phyloP scores from a whole-genome alignment of 2,329 filamentous ascomycete genomes.

The Knoxdaviesia proteae region DNA sequence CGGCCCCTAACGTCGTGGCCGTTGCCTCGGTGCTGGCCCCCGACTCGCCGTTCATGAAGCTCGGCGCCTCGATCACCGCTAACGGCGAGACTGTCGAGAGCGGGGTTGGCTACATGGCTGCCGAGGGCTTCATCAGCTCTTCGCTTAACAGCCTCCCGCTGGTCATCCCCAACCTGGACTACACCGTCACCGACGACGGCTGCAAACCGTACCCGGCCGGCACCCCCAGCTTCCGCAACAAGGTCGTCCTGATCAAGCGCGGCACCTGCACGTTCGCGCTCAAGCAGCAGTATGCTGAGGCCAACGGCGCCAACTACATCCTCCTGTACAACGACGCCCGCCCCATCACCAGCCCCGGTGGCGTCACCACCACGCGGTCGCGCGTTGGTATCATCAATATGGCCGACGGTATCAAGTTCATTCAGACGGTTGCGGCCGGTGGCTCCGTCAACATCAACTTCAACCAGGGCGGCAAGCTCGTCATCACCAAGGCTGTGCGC shows the following conservation, averaged over 20 bases:
- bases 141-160: not conserved
- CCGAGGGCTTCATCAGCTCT: not conserved
- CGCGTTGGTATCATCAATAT: slow-evolving; percentile 15
- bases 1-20: slow-evolving; percentile 18
- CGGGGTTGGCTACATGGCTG: not conserved
- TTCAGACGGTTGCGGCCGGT: slow-evolving; percentile 9
- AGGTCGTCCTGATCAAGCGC: slow-evolving; percentile 11
- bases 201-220: slow-evolving; percentile 9
- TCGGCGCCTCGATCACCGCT: not conserved
- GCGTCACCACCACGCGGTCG: slow-evolving; percentile 9
- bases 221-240: slow-evolving; percentile 6
- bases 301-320: slow-evolving; percentile 10
- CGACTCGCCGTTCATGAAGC: not conserved
- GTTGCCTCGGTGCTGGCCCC: slow-evolving; percentile 18
- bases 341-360: slow-evolving; percentile 5
- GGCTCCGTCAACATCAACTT: slow-evolving; percentile 19
- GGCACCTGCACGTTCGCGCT: slow-evolving; percentile 11
- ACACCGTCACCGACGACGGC: slow-evolving; percentile 8
- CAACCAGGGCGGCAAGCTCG: slow-evolving; percentile 9
- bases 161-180: slow-evolving; percentile 10
- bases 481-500: slow-evolving; percentile 8
- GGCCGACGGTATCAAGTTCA: slow-evolving; percentile 9
- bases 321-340: slow-evolving; percentile 3
- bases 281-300: slow-evolving; percentile 10
- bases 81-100: not conserved